Evolutionary conservation across 1,284 basidiomycete genomes (phyloP), one percentile per base, ranked within the genome.

Genomic region (Cutaneotrichosporon curvatum): DNA sequence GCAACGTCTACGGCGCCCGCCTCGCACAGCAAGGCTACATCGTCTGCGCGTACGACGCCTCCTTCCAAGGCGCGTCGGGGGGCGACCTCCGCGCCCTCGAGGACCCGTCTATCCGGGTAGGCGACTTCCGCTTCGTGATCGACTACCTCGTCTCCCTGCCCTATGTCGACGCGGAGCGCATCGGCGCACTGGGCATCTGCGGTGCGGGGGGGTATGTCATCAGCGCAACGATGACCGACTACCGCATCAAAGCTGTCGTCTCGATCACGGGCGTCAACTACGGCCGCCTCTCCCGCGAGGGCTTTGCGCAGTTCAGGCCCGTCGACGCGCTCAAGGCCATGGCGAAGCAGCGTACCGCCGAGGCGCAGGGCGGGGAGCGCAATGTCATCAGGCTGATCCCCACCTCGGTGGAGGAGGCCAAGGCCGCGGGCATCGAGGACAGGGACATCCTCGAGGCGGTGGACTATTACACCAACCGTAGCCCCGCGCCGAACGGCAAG

Each of bases 261-360:
- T 25, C 43, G n/a, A 37, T 50, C 39, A 41, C 43, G 2, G 38
- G 34, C 22, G 48, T 45, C 38, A 45, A 45, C 43, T 37, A 41
- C 23, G 48, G 48, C 12, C 39, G 43, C 22, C 3, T 50, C 6
- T 31, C 19, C 11, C 48, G 48, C 22, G 36, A 45, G 25, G 43
- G 37, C 0, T 48, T 43, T 12, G 28, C 14, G 39, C n/a, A 42
- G 35, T 42, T 15, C 42, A 36, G 36, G 7, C 37, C 37, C 14
- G 41, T 39, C 10, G 42, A n/a, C 15, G 37, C 41, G 21, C 8
- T 43, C 6, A n/a, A 44, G 32, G 15, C 4, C 3, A 32, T 43
- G 16, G 47, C 12, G 8, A 32, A 15, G 30, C 46, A 43, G 36
- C 46, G 45, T 1, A 36, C 37, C 2, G 22, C 41, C 37, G 47